A percentile compares a stretch with the other conserved stretches of the same genome.
Conservation (phyloP, 1,284 basidiomycete genomes). For the Hortiboletus rubellus region DNA sequence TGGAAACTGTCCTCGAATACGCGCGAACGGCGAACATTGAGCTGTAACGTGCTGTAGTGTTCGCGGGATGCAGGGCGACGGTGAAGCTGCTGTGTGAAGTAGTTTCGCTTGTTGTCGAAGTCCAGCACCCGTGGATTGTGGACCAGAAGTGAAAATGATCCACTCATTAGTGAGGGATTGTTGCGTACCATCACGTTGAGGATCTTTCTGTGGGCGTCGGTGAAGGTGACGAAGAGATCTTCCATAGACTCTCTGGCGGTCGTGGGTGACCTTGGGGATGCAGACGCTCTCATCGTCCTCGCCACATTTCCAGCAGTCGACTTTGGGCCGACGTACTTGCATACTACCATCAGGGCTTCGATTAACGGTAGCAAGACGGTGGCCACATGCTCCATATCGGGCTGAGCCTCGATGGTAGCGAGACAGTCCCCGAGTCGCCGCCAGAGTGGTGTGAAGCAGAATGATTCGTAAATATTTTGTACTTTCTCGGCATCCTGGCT, state of each 20-base stretch:
- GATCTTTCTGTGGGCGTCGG: slow-evolving; percentile 92
- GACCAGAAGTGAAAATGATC: slow-evolving; percentile 95
- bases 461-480: slow-evolving; percentile 82
- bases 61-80: slow-evolving; percentile 79
- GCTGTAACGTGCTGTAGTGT: slow-evolving; percentile 81
- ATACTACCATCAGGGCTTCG: slow-evolving; percentile 97
- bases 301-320: slow-evolving; percentile 41
- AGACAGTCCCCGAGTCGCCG: slow-evolving; percentile 83
- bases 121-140: slow-evolving; percentile 97
- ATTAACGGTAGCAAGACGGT: slow-evolving; percentile 90
- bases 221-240: slow-evolving; percentile 92
- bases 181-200: slow-evolving; percentile 98
- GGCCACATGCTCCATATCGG: slow-evolving; percentile 83
- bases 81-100: slow-evolving; percentile 96
- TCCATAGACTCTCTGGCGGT: slow-evolving; percentile 74
- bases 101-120: slow-evolving; percentile 99
- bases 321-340: slow-evolving; percentile 85
- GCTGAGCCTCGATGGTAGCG: slow-evolving; percentile 75
- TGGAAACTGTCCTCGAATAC: slow-evolving; percentile 99
- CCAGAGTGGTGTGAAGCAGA: slow-evolving; percentile 88
- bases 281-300: slow-evolving; percentile 55
- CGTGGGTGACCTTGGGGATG: slow-evolving; percentile 66
- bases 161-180: slow-evolving; percentile 97
- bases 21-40: slow-evolving; percentile 90
- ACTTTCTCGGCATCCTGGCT: slow-evolving; percentile 75